These are phyloP conservation scores for Lenzites betulinus DNA, from an alignment of 768 basidiomycete species.

Conservation along the genomic window DNA sequence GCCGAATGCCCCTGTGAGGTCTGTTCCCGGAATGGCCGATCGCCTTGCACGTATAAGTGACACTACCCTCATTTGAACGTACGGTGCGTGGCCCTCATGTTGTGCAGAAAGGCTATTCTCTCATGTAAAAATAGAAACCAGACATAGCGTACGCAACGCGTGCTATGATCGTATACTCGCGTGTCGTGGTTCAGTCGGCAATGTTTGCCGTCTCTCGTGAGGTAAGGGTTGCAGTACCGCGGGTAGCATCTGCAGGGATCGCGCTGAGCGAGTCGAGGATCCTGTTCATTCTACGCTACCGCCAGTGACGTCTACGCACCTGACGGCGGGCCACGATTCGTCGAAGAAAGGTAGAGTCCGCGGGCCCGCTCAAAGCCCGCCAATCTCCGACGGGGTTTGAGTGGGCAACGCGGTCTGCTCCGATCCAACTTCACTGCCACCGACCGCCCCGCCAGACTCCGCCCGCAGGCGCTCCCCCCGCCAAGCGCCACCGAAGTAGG, in stretches of 20 bases:
- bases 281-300: background rate
- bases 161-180: background rate
- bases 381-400: constrained; percentile 3
- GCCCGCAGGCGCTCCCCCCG: background rate
- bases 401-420: background rate
- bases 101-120: background rate
- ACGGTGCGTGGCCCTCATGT: background rate
- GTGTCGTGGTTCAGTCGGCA: too few species aligned
- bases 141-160: background rate
- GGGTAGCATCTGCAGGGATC: too few species aligned
- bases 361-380: constrained; percentile 5
- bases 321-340: background rate
- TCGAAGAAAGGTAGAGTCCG: background rate
- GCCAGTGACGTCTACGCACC: background rate
- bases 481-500: background rate
- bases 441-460: background rate
- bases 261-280: background rate
- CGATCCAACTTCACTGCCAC: background rate
- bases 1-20: background rate
- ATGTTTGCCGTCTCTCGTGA: too few species aligned
- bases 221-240: too few species aligned
- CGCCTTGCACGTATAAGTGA: too few species aligned
- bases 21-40: too few species aligned
- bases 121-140: background rate
- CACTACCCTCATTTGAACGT: background rate